A percentile compares a stretch with the other conserved stretches of the same genome.
phyloP scores from a whole-genome alignment of 495 filamentous ascomycete species.

The Podospora appendiculata region DNA sequence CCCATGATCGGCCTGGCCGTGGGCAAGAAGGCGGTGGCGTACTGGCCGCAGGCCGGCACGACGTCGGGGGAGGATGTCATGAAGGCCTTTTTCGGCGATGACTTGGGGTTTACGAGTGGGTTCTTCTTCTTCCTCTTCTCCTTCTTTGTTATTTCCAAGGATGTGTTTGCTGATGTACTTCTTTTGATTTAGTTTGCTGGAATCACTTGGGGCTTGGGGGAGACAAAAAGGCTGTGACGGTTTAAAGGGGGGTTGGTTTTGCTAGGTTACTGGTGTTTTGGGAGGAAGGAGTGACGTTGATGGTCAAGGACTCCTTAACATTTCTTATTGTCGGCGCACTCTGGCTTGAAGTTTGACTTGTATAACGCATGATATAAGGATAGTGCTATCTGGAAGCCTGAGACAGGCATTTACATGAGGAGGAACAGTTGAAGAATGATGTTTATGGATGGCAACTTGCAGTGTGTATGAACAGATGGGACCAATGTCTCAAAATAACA shows the following conservation, averaged over 20 bases:
- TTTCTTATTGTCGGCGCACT: no score
- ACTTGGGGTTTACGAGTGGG: constrained; percentile 54
- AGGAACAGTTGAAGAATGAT: no score
- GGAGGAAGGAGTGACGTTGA: background rate
- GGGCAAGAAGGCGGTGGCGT: constrained; percentile 56
- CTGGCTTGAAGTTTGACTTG: no score
- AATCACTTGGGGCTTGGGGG: constrained; percentile 46
- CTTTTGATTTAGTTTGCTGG: constrained; percentile 41
- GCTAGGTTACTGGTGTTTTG: background rate
- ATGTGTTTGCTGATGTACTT: constrained; percentile 1
- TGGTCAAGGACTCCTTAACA: no score
- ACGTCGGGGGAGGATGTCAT: constrained; percentile 49
- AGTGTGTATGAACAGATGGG: no score
- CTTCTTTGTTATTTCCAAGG: background rate
- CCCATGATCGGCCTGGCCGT: constrained; percentile 61
- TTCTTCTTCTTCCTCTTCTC: constrained; percentile 7
- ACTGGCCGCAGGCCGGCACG: constrained; percentile 42
- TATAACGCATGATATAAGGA: no score
- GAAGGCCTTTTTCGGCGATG: constrained; percentile 55
- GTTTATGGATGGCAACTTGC: no score
- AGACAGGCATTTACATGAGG: no score
- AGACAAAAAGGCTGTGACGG: constrained; percentile 5
- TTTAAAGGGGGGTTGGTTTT: background rate
- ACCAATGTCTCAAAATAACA: no score
- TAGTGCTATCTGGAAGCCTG: no score